Evolutionary conservation across 176 grass and related monocot species (phyloP), one percentile per base, ranked within the genome.

Genomic region (Saccharum officinarum): DNA sequence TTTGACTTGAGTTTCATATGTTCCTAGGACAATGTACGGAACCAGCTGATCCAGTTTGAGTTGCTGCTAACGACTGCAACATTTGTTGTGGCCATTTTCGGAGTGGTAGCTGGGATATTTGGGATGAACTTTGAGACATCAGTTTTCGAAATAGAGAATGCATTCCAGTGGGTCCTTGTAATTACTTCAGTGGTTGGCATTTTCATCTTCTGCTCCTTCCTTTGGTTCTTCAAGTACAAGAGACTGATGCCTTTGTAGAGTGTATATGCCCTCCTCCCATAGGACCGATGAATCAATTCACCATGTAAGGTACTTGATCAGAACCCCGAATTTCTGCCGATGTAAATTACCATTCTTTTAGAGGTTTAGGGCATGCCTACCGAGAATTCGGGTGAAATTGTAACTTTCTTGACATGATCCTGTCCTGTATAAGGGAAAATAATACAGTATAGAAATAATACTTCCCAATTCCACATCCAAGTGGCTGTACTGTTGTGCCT

Each of bases 21-120:
- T 45, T 78, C 12, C 13, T 72, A 98, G 97, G 97, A 98, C 49
- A 98, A 95, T 73, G 93, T 98, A 30, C 90, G 97, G 36, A 98
- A 98, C 33, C 97, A 98, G 41, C 75, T 98, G 66, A 98, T 98
- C 47, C 97, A 98, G 71, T 95, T 94, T 36, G 97, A 98, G 71
- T 84, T 98, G 47, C 64, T 95, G 67, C 91, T 98, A 46, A 95
- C 91, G 10, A 98, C 91, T 6, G 97, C 93, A 12, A 95, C 93
- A 67, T 95, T 98, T 80, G 83, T 98, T 12, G 93, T 98, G 1
- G 88, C 97, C 12, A 92, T 95, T 82, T 91, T 95, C 41, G 97
- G 97, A 12, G 97, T 95, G 68, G 82, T 98, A 6, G 93, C 93
- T 0, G 97, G 97, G 40, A 78, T 98, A 57, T 98, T 98, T 44